Conservation (phyloP, 139 green algal species). For the Chlamydomonas schloesseri region DNA sequence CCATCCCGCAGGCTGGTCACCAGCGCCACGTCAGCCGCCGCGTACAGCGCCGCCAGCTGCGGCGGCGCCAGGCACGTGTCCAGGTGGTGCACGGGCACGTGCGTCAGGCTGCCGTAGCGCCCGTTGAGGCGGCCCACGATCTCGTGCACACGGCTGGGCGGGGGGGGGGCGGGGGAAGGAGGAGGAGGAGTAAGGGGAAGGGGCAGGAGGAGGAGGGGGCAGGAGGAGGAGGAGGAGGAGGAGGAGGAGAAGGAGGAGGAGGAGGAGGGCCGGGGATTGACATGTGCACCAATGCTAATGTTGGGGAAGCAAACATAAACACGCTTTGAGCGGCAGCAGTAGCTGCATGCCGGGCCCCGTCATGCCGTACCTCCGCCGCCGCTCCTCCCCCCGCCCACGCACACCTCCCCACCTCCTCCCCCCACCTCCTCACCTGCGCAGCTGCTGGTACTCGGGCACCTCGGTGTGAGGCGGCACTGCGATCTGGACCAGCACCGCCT, state of each 20-base stretch:
- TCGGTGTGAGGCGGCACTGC: slow-evolving; percentile 92
- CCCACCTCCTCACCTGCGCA: slow-evolving; percentile 64
- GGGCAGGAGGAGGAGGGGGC: too few species aligned
- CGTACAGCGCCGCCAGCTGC: slow-evolving; percentile 96
- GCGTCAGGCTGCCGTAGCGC: slow-evolving; percentile 93
- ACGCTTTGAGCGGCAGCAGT: too few species aligned
- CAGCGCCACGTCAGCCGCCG: slow-evolving; percentile 75
- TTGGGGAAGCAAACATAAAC: too few species aligned
- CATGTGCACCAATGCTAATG: too few species aligned
- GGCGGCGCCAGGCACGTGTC: slow-evolving; percentile 90
- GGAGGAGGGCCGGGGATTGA: too few species aligned
- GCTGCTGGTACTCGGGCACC: slow-evolving; percentile 92
- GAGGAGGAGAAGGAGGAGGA: too few species aligned
- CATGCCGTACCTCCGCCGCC: too few species aligned
- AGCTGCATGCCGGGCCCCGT: too few species aligned
- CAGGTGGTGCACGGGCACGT: slow-evolving; percentile 97
- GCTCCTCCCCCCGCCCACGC: too few species aligned
- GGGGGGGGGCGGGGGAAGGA: not conserved
- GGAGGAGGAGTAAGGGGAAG: not conserved
- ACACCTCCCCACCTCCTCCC: too few species aligned
- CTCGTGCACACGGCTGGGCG: slow-evolving; percentile 92
- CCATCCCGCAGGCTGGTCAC: slow-evolving; percentile 75
- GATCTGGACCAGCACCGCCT: slow-evolving; percentile 78
- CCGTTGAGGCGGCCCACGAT: slow-evolving; percentile 99
- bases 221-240: too few species aligned